phyloP scores from a whole-genome alignment of 2,329 filamentous ascomycete species.

The Xylaria polymorpha region DNA sequence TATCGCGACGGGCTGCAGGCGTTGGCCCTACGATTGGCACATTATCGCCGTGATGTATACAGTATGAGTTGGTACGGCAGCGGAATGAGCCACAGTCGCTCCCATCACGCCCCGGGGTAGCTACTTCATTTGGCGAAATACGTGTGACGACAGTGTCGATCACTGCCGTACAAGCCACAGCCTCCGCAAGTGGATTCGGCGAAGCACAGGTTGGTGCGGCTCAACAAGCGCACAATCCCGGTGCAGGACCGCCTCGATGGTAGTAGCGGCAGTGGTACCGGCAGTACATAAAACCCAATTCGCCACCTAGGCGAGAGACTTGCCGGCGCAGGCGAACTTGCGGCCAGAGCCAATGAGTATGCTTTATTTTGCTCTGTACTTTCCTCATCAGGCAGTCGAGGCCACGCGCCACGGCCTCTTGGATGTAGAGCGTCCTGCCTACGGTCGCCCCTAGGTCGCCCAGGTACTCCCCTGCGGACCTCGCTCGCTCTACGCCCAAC shows the following conservation, averaged over 20 bases:
- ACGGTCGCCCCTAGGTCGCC: neutral
- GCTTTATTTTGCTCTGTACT: constrained; percentile 39
- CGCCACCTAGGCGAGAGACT: constrained; percentile 39
- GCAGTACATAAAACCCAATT: neutral
- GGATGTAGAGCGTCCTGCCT: constrained; percentile 36
- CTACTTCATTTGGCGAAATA: constrained; percentile 38
- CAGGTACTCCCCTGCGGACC: neutral
- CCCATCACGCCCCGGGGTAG: constrained; percentile 45
- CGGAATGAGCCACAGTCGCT: constrained; percentile 42
- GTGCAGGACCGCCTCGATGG: constrained; percentile 9
- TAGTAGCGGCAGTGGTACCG: constrained; percentile 12
- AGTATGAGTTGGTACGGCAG: constrained; percentile 24
- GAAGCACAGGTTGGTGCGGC: constrained; percentile 25
- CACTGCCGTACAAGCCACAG: constrained; percentile 43
- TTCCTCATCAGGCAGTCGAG: constrained; percentile 48
- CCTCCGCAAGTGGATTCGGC: constrained; percentile 22
- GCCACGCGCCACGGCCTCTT: constrained; percentile 38
- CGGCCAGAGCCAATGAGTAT: constrained; percentile 43
- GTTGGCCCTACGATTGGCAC: constrained; percentile 10
- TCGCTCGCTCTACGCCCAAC: neutral
- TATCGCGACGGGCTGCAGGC: neutral
- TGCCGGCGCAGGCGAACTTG: constrained; percentile 29
- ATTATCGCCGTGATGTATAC: constrained; percentile 32
- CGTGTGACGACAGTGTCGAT: constrained; percentile 35
- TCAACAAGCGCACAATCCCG: constrained; percentile 5